phyloP scores from a whole-genome alignment of 2,329 filamentous ascomycete species.

The Paecilomyces sp. region DNA sequence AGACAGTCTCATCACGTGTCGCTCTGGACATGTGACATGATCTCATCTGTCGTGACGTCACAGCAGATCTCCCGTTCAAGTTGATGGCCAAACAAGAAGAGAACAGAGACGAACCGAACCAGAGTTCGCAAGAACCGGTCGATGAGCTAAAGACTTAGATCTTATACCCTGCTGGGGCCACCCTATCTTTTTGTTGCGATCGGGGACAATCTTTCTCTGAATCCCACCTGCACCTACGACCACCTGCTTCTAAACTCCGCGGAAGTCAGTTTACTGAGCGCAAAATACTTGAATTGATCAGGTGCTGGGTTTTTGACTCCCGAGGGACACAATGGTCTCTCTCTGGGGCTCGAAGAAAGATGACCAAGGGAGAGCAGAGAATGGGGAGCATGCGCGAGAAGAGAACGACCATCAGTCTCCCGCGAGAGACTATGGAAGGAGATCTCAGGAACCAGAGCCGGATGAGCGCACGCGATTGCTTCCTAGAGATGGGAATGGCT shows the following conservation, averaged over 20 bases:
- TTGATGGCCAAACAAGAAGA: too few species aligned
- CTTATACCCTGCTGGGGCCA: background rate
- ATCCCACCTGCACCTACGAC: background rate
- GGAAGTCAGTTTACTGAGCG: background rate
- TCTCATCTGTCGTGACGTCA: background rate
- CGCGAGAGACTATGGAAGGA: constrained; percentile 1
- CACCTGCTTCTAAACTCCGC: background rate
- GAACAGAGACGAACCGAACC: background rate
- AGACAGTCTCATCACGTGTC: background rate
- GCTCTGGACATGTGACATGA: background rate
- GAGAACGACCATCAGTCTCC: constrained; percentile 25
- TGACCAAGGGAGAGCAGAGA: constrained; percentile 21
- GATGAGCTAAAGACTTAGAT: background rate
- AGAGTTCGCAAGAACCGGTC: background rate
- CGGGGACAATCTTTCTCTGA: too few species aligned
- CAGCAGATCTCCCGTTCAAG: background rate
- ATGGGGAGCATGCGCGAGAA: constrained; percentile 11
- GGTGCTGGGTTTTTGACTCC: background rate
- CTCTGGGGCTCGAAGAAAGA: constrained; percentile 51
- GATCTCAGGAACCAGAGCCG: constrained; percentile 31
- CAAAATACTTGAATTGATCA: background rate
- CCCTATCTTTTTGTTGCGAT: background rate
- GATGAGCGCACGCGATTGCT: constrained; percentile 62
- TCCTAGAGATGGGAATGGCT: constrained; percentile 55
- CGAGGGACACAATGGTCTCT: constrained; percentile 37